Base-by-base conservation (phyloP, 1,139 yeast genomes). In the Yamadazyma kanchanaburiensis region DNA sequence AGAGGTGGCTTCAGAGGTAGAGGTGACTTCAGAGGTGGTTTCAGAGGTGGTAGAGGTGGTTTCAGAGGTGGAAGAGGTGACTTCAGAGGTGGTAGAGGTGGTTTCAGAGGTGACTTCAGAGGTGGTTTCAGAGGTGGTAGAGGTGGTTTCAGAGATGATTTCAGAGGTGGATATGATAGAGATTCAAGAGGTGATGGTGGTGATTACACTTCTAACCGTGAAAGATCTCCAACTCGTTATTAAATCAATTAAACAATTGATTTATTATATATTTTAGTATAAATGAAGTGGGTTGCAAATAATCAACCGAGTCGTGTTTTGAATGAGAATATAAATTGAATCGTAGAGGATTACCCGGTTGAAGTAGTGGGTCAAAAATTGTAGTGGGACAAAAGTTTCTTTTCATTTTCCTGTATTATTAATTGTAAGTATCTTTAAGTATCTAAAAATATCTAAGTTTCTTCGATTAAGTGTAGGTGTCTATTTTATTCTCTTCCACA, bases 141-240 rank as follows among this genome's bases (percentile, higher is more conserved):
- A 40, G 55, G 60, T 35, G 63, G 54, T 38, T 42, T 56, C 53
- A 62, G 58, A 36, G 59, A 58, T 37, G 64, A 55, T 25, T 57
- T 46, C 49, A 52, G 64, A 42, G 64, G 64, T 31, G 64, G 63
- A 15, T 56, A 42, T 40, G 54, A 53, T 41, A 53, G 58, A 37
- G 58, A 52, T 30, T 55, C 49, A 46, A 49, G 70, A 51, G 55
- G 64, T 40, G 54, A 59, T 34, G 67, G 60, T 41, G 58, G 66
- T 51, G 69, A 42, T 51, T 58, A 53, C 39, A 64, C 30, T 24
- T 37, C 39, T 14, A 42, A 43, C 35, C 45, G 74, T 51, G 74
- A 68, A 58, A 66, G 74, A 62, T 64, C 70, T 35, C 71, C 70
- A 51, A 60, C 68, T 35, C 64, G 70, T 53, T 64, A 61, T 46